Percentiles rank a stretch among this genome's conserved stretches.
phyloP scores from a whole-genome alignment of 148 eudicot genomes.

The Salicornia ramosissima region DNA sequence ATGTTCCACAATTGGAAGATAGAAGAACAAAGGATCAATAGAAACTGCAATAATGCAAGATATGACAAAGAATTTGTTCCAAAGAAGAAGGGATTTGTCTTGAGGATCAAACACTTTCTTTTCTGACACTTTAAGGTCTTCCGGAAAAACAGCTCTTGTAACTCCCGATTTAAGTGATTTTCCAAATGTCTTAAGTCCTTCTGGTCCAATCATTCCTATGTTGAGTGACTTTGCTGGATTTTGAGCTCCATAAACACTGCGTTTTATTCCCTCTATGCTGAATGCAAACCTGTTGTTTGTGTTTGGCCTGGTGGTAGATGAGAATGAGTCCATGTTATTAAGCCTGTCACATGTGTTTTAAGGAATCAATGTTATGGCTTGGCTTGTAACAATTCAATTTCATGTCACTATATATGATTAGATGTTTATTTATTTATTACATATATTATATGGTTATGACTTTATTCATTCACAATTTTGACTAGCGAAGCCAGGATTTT shows the following conservation, averaged over 20 bases:
- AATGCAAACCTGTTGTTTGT: slow-evolving; percentile 45
- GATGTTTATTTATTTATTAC: too few species aligned
- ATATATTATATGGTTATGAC: too few species aligned
- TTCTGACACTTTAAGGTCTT: slow-evolving; percentile 87
- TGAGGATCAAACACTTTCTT: slow-evolving; percentile 90
- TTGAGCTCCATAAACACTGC: slow-evolving; percentile 26
- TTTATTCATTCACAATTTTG: too few species aligned
- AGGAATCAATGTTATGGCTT: too few species aligned
- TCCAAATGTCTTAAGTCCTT: slow-evolving; percentile 77
- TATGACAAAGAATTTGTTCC: slow-evolving; percentile 79
- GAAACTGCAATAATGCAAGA: slow-evolving; percentile 89
- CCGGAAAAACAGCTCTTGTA: slow-evolving; percentile 87
- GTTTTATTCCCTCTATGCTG: slow-evolving; percentile 49
- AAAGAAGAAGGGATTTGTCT: slow-evolving; percentile 74
- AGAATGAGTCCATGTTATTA: slow-evolving; percentile 68
- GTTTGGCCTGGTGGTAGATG: slow-evolving; percentile 32
- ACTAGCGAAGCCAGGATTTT: too few species aligned
- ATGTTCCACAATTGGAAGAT: slow-evolving; percentile 65
- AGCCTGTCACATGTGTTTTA: slow-evolving; percentile 40
- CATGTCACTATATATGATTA: too few species aligned
- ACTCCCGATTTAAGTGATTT: slow-evolving; percentile 77
- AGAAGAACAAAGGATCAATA: slow-evolving; percentile 89
- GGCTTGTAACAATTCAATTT: too few species aligned
- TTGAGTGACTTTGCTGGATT: slow-evolving; percentile 52
- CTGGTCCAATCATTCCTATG: slow-evolving; percentile 58